Evolutionary conservation across 768 basidiomycete genomes (phyloP).

Genomic region (Pholiota microspora): DNA sequence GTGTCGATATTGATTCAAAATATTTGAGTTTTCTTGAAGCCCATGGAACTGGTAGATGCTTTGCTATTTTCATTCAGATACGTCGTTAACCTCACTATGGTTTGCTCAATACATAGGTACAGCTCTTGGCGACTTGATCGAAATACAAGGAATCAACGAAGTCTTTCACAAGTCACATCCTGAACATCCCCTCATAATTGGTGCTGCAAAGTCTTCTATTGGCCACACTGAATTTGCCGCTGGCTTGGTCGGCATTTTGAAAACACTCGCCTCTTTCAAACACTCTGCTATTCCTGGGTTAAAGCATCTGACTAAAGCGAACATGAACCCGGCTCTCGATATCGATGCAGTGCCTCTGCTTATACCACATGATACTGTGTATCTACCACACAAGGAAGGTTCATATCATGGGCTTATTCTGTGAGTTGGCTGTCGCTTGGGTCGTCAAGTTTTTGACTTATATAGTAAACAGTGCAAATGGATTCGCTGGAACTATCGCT

Average conservation of each 20-base stretch:
- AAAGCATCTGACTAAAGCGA: slow-evolving; percentile 18
- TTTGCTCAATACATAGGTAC: too few species aligned
- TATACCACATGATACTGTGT: slow-evolving; percentile 17
- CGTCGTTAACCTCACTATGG: too few species aligned
- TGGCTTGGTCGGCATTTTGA: slow-evolving; percentile 25
- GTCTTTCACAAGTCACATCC: slow-evolving; percentile 23
- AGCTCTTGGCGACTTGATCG: slow-evolving; percentile 28
- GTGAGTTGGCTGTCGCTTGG: slow-evolving; percentile 20
- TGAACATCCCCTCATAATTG: slow-evolving; percentile 22
- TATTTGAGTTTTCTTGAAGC: slow-evolving; percentile 26
- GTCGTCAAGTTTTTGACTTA: too few species aligned
- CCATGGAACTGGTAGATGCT: slow-evolving; percentile 29
- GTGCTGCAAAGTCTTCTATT: slow-evolving; percentile 26
- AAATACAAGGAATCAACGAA: slow-evolving; percentile 29
- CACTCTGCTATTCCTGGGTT: slow-evolving; percentile 24
- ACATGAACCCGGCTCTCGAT: slow-evolving; percentile 26
- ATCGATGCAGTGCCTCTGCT: slow-evolving; percentile 19
- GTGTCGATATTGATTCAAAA: not conserved
- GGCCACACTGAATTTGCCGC: slow-evolving; percentile 29
- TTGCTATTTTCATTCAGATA: not conserved
- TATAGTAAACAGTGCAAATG: slow-evolving; percentile 26
- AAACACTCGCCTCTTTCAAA: slow-evolving; percentile 20
- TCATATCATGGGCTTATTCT: slow-evolving; percentile 21
- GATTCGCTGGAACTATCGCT: slow-evolving; percentile 30
- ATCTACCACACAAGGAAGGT: slow-evolving; percentile 11